Base-by-base conservation (phyloP, 768 basidiomycete species). In the Hirschioporus abietinus region DNA sequence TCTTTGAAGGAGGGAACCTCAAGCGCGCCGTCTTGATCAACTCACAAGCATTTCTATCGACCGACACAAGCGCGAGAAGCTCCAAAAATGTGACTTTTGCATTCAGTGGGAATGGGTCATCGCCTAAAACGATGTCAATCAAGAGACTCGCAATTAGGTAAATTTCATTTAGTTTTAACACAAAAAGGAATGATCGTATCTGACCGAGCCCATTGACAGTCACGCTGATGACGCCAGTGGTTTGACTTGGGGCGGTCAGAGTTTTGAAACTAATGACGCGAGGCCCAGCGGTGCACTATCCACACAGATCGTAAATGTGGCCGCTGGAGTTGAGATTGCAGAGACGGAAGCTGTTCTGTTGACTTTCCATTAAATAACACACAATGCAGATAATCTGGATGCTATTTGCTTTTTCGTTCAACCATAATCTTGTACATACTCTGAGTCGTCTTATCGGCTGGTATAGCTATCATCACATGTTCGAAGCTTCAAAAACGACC, bases 11-110 rank as follows among this genome's bases (percentile, higher is more conserved):
- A 9, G 76, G 72, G 0, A 63, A 17, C 0, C 75, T 90, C 61
- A 76, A 68, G 12, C 81, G 84, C 34, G 84, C 83, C 0, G 74
- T 88, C 1, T 82, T 91, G 68, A 83, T 90, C 73, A 88, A 90
- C 70, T 83, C 80, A 0, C 72, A 82, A 30, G 84, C 87, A 5
- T 89, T 81, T 71, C 70, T 75, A 20, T 27, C 63, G 12, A 73
- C 70, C 60, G 76, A 76, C 18, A 74, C 70, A 3, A 65, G 67
- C 36, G 58, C 67, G 5, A 79, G 87, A 20, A 75, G 71, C 0
- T 79, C 75, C 20, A 74, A 76, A 1, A 57, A 66, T 25, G 73
- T 72, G 60, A 23, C 24, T 65, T 70, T 87, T 7, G 66, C 66
- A 23, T 81, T 86, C 69, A 67, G 72, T 27, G 77, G 71, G 7